Evolutionary conservation across 768 basidiomycete genomes (phyloP), one percentile per base, ranked within the genome.

Genomic region (Austroboletus festivus): DNA sequence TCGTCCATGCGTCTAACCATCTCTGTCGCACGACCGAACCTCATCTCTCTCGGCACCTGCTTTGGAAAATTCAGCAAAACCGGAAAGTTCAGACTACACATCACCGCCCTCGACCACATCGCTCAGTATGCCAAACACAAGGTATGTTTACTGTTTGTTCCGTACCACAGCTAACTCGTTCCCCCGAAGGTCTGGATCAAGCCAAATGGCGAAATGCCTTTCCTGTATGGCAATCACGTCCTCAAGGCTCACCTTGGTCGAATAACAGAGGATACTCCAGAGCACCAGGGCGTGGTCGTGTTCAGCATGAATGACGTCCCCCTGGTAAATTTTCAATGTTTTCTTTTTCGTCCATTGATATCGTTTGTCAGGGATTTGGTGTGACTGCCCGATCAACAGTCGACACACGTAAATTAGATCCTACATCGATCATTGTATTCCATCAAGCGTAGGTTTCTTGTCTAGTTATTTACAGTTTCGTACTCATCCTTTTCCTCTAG

Each of bases 141-240:
- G 80, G 96, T 93, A 52, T 46, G 72, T 48, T 31, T 39, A 10
- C 52, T 28, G 13, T n/a, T 47, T 42, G 31, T 39, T n/a, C 10
- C 23, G 18, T 5, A 28, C 34, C 39, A 31, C 48, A 20, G 42
- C 45, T 50, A 16, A 51, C 26, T 3, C 22, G 26, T 18, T 16
- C 3, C 19, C 10, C 4, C 28, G 28, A 51, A 97, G 95, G 81
- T 98, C 16, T 99, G 96, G 96, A 93, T 99, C 66, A 99, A 99
- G 69, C 86, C 94, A 21, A 95, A 98, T 56, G 96, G 96, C 62
- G 96, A 99, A 71, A 95, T 99, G 86, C 96, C 96, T 1, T 99
- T 95, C 78, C 73, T 99, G 31, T 99, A 99, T 62, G 96, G 96
- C 48, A 99, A 99, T 64, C 94, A 99, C 71, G 86, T 98, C 50